Base-by-base conservation (phyloP, 345 rosid species). In the Eucalyptus rudis region DNA sequence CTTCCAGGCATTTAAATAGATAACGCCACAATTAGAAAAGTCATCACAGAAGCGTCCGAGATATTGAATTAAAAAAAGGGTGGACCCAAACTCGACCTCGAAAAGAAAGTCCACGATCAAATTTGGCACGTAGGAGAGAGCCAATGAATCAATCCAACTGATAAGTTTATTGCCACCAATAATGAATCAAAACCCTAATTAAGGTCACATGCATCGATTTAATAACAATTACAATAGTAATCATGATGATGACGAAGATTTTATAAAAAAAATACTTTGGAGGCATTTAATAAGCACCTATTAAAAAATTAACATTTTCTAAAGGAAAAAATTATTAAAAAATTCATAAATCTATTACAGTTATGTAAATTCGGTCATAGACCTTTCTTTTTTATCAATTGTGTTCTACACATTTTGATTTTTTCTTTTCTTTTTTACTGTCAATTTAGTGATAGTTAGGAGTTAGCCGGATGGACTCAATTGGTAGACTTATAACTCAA, bases 351-450 rank as follows among this genome's bases (percentile, higher is more conserved):
- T 54, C 54, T 51, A 51, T 51, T 16, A 51, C 20, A 51, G 16
- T 51, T 51, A 51, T 51, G 0, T 8, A 7, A 16, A 51, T 51
- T 51, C 0, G 2, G 1, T 51, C 8, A 51, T 51, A 19, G 5
- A 8, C 10, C 10, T 54, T 54, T 54, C 5, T 7, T 19, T 54
- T 51, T 51, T 51, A 51, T 51, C 54, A 16, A 51, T 16, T 51
- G 54, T 6, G 8, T 16, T 51, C 20, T 51, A 51, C 2, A 2
- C 8, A 16, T 51, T 51, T 51, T 51, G 4, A 7, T 16, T 6
- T 51, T 16, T 3, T 6, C n/a, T 51, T 51, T 51, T 51, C 54
- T 16, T 51, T 51, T 51, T 51, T 51, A 51, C 8, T 16, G 3
- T 6, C 8, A 51, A 51, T 16, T 51, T 51, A 51, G 54, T 51